Conservation (phyloP, 2,329 filamentous ascomycete genomes). For the Alternaria gansuensis region DNA sequence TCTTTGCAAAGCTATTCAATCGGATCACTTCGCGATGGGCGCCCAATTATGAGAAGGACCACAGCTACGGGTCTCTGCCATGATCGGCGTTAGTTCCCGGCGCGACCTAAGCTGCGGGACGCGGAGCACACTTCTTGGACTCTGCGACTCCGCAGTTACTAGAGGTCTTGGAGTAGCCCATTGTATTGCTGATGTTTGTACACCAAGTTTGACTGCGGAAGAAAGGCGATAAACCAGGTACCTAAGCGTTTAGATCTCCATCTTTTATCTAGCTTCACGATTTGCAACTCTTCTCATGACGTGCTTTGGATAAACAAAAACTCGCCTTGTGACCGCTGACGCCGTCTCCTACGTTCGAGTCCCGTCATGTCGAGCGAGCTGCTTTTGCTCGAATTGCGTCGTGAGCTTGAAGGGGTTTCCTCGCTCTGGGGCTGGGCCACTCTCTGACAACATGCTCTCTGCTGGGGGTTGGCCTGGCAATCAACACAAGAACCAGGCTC, state of each 20-base stretch:
- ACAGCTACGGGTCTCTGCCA: neutral
- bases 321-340: too few relatives aligned
- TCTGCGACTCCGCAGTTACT: neutral
- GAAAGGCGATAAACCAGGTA: too few relatives aligned
- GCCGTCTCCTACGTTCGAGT: too few relatives aligned
- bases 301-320: too few relatives aligned
- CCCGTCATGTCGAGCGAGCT: slow-evolving; percentile 39
- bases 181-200: too few relatives aligned
- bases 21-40: neutral
- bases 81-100: slow-evolving; percentile 7
- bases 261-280: too few relatives aligned
- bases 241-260: too few relatives aligned
- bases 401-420: slow-evolving; percentile 28
- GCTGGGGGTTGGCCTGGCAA: slow-evolving; percentile 47
- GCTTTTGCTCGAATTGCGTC: slow-evolving; percentile 35
- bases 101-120: neutral
- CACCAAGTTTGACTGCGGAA: too few relatives aligned
- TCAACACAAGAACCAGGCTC: slow-evolving; percentile 47
- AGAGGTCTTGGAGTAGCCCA: too few relatives aligned
- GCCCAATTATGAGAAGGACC: neutral
- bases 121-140: neutral
- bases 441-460: slow-evolving; percentile 49
- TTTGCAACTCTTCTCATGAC: too few relatives aligned
- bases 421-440: slow-evolving; percentile 41
- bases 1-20: neutral